Conservation (phyloP, 768 basidiomycete genomes). For the Lactifluus subvellereus region DNA sequence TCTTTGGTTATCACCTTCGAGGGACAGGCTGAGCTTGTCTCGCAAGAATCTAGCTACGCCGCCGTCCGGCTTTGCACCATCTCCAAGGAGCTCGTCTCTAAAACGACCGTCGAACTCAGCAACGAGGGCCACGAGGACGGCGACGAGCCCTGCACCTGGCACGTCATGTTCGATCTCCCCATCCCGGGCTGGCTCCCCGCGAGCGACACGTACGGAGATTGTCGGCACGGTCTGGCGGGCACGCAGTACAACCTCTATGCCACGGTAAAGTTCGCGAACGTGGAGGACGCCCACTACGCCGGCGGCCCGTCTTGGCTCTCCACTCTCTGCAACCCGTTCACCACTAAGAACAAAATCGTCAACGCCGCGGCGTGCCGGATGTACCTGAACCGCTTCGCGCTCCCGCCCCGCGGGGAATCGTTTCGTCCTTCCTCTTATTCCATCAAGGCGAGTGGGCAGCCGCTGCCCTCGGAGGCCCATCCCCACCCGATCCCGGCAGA, state of each 20-base stretch:
- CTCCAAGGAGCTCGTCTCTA: conserved; percentile 53
- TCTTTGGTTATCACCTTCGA: conserved; percentile 77
- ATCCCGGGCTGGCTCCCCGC: conserved; percentile 90
- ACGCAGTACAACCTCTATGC: conserved; percentile 64
- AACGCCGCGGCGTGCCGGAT: conserved; percentile 40
- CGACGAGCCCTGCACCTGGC: conserved; percentile 58
- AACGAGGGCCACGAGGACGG: conserved; percentile 60
- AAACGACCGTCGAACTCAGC: conserved; percentile 51
- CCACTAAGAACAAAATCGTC: conserved; percentile 38
- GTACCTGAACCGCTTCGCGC: conserved; percentile 47
- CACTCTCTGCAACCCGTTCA: conserved; percentile 52
- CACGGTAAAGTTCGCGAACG: conserved; percentile 50
- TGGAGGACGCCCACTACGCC: conserved; percentile 34
- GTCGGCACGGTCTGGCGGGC: conserved; percentile 40
- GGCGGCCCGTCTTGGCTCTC: conserved; percentile 40
- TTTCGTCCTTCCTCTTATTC: conserved; percentile 36
- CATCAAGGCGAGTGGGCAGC: conserved; percentile 22
- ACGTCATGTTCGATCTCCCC: conserved; percentile 71
- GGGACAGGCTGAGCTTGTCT: conserved; percentile 74
- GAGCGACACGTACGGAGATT: conserved; percentile 40
- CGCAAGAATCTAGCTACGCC: conserved; percentile 59
- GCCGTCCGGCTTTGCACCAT: conserved; percentile 62
- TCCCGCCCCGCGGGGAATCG: conserved; percentile 33
- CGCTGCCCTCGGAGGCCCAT: conserved; percentile 13
- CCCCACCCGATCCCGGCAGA: conserved; percentile 41